Conservation (phyloP, 2,329 filamentous ascomycete species). For the Pseudocercospora eumusae region DNA sequence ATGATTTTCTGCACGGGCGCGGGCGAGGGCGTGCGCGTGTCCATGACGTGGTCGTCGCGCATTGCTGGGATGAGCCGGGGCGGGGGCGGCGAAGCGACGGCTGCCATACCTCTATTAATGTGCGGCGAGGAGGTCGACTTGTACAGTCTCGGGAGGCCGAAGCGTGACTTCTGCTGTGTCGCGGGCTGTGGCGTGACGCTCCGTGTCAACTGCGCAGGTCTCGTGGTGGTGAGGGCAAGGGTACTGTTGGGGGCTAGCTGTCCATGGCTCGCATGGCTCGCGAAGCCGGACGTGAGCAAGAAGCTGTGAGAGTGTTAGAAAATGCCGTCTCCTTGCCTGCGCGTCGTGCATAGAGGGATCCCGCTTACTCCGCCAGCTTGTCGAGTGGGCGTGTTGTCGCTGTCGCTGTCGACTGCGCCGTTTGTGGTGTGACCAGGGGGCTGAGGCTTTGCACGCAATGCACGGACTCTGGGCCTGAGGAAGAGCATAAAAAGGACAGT, state of each 20-base stretch:
- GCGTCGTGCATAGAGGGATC: neutral
- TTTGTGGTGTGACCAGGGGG: neutral
- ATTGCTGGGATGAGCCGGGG: conserved; percentile 18
- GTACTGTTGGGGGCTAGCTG: neutral
- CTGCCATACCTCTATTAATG: conserved; percentile 30
- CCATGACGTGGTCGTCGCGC: conserved; percentile 38
- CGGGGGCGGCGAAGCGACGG: conserved; percentile 22
- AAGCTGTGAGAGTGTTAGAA: conserved; percentile 17
- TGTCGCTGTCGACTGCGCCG: neutral
- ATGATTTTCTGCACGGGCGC: conserved; percentile 30
- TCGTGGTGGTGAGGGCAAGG: neutral
- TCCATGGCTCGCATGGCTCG: conserved; percentile 17
- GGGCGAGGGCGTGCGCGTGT: conserved; percentile 49
- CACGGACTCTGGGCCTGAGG: neutral
- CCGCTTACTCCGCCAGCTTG: conserved; percentile 25
- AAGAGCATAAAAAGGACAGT: neutral
- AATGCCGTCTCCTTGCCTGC: neutral
- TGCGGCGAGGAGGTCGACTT: conserved; percentile 31
- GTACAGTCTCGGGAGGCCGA: conserved; percentile 27
- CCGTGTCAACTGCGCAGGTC: conserved; percentile 9
- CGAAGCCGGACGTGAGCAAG: conserved; percentile 22
- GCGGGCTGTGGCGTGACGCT: conserved; percentile 11
- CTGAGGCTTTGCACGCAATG: neutral
- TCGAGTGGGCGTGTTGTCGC: conserved; percentile 3
- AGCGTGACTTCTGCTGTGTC: conserved; percentile 19